phyloP scores from a whole-genome alignment of 2,329 filamentous ascomycete genomes.

The Botryosphaeria dothidea region DNA sequence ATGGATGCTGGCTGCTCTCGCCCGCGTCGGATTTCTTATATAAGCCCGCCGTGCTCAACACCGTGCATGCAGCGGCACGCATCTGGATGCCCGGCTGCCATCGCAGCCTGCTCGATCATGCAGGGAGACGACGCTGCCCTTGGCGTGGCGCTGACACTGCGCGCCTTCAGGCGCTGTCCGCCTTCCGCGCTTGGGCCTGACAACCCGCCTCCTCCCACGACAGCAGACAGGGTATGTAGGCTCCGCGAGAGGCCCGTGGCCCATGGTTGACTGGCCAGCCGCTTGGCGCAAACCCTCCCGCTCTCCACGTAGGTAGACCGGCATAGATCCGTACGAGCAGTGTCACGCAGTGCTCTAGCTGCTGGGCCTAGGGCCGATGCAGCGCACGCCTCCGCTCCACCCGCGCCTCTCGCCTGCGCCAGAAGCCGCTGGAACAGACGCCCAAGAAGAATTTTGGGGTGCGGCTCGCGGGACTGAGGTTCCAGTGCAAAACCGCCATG shows the following conservation, averaged over 20 bases:
- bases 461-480: neutral
- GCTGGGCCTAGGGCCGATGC: neutral
- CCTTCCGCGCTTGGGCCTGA: neutral
- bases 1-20: neutral
- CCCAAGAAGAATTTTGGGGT: neutral
- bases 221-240: neutral
- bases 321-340: constrained; percentile 12
- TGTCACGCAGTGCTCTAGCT: neutral
- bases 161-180: neutral
- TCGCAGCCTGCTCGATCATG: constrained; percentile 5
- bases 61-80: neutral
- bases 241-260: neutral
- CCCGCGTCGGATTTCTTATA: neutral
- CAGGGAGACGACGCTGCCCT: constrained; percentile 7
- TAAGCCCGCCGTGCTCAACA: neutral
- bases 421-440: neutral
- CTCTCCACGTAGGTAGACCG: neutral
- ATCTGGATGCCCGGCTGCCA: neutral
- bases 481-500: neutral
- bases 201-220: neutral
- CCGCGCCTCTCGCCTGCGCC: neutral
- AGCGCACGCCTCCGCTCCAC: neutral
- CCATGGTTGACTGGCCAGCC: neutral
- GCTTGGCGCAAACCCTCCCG: constrained; percentile 1
- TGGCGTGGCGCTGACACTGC: constrained; percentile 6